Evolutionary conservation across 2,329 filamentous ascomycete genomes (phyloP), one percentile per base, ranked within the genome.

Genomic region (Cladosporium sp.): DNA sequence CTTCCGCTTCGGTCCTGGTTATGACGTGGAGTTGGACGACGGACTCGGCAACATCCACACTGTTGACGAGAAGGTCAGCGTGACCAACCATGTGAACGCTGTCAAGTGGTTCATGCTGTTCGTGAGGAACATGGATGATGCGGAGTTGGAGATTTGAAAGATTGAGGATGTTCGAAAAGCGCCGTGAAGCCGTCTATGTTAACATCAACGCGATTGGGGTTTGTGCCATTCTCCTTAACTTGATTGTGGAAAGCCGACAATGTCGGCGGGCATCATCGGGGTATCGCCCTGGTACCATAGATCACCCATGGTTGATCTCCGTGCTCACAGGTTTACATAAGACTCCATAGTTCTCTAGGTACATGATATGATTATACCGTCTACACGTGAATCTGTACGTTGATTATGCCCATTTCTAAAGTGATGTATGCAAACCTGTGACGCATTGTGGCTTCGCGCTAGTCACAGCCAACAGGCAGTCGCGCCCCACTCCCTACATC

Each of bases 121-220:
- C 70, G 71, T 82, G 34, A 74, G 79, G 69, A 81, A 81, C 68
- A 76, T 82, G 72, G 80, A 82, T 69, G 79, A 79, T 67, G 79
- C 77, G 13, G 74, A 77, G 21, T 64, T 81, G 56, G 62, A 64
- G 43, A 64, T 59, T 25, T 56, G 39, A 65, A 13, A n/a, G n/a
- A n/a, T n/a, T n/a, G n/a, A n/a, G n/a, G n/a, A n/a, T n/a, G n/a
- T n/a, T n/a, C n/a, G n/a, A n/a, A n/a, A n/a, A 26, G 49, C 10
- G 7, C 36, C 2, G 1, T 43, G 18, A 10, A 21, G 7, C 4
- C 3, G n/a, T 46, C 1, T n/a, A 5, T 46, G n/a, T 23, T 5
- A 10, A 43, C n/a, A 18, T 6, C 7, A 1, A 3, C 3, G 18
- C 18, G 18, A 6, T 18, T 2, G 18, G 18, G 7, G n/a, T 43